These are phyloP conservation scores for Tremellales sp. DNA, from an alignment of 1,284 basidiomycete genomes.

Conservation along the genomic window DNA sequence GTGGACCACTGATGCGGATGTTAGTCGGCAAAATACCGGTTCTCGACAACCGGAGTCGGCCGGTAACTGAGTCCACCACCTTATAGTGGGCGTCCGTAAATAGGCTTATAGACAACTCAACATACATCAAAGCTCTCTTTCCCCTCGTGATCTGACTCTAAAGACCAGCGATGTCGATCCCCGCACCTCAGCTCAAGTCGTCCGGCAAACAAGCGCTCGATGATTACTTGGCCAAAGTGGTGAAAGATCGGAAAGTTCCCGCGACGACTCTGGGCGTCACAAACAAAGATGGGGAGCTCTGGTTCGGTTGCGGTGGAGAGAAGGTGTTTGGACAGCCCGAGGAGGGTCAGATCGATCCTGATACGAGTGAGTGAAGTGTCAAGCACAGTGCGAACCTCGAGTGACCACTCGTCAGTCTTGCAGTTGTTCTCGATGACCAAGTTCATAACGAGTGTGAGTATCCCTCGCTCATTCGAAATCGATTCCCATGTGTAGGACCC, in stretches of 20 bases:
- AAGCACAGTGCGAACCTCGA: neutral
- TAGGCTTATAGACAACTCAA: too few species aligned
- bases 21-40: too few species aligned
- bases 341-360: constrained; percentile 21
- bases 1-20: too few species aligned
- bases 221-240: constrained; percentile 13
- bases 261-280: constrained; percentile 30
- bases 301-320: constrained; percentile 28
- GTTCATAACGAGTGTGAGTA: constrained; percentile 32
- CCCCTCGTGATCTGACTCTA: too few species aligned
- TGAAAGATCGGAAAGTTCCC: constrained; percentile 18
- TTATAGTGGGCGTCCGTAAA: too few species aligned
- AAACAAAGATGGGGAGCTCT: constrained; percentile 31
- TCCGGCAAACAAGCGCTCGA: constrained; percentile 23
- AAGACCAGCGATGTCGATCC: neutral
- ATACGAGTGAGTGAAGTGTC: constrained; percentile 31
- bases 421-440: constrained; percentile 41
- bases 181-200: constrained; percentile 9
- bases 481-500: neutral
- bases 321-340: constrained; percentile 26
- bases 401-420: constrained; percentile 12
- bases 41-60: too few species aligned
- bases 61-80: too few species aligned
- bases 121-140: too few species aligned
- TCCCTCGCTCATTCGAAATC: neutral